These are phyloP conservation scores for Mortierella sp. DNA, from an alignment of 371 early-diverging fungal genomes.

Conservation along the genomic window DNA sequence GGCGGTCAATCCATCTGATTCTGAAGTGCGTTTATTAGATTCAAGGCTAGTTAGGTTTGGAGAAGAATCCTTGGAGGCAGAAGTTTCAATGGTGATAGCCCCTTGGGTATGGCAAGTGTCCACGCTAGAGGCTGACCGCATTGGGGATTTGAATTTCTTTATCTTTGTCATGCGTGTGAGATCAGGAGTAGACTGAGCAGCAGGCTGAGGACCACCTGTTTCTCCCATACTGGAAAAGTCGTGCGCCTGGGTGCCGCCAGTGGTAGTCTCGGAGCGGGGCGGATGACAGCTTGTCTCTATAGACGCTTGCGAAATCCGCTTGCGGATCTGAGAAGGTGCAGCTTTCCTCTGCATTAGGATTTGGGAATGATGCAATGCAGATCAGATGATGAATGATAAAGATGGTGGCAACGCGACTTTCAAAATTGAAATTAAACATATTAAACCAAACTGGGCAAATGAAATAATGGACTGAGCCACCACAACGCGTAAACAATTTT, in stretches of 20 bases:
- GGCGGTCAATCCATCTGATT: not conserved
- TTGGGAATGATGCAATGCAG: not conserved
- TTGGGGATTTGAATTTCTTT: slow-evolving; percentile 12
- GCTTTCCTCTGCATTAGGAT: slow-evolving; percentile 20
- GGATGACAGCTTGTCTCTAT: too few species aligned
- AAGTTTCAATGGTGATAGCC: not conserved
- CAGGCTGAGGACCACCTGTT: not conserved
- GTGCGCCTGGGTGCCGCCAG: not conserved
- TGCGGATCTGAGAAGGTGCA: slow-evolving; percentile 27
- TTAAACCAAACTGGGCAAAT: not conserved
- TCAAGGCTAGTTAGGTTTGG: not conserved
- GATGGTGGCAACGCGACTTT: slow-evolving; percentile 2
- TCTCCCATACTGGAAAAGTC: not conserved
- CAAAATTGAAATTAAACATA: not conserved
- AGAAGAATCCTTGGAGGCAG: not conserved
- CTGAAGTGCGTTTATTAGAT: not conserved
- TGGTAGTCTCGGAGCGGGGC: not conserved
- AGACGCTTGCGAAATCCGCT: not conserved
- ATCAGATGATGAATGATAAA: not conserved
- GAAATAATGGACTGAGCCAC: not conserved
- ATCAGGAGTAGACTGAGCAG: not conserved
- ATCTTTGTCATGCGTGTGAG: not conserved
- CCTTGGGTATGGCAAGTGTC: not conserved
- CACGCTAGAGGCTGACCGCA: not conserved
- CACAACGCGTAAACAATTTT: not conserved